Evolutionary conservation across 129 eudicot genomes (phyloP).

Genomic region (Tagetes erecta): DNA sequence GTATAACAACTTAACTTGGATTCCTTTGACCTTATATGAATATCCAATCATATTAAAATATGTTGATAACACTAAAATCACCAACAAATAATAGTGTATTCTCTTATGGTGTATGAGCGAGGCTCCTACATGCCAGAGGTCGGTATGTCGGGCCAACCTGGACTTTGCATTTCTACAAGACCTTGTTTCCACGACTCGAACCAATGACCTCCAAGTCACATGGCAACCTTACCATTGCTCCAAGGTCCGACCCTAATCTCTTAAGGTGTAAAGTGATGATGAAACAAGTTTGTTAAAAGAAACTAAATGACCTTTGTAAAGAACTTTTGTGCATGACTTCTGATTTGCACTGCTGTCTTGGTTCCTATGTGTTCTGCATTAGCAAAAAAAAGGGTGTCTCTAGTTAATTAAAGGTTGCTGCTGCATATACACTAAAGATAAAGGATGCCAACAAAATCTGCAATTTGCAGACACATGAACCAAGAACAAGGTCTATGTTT

Average conservation of each 20-base stretch:
- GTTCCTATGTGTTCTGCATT: slow-evolving; percentile 97
- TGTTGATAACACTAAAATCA: not conserved
- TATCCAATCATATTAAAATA: not conserved
- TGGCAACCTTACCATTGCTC: too few species aligned
- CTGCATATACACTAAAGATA: not conserved
- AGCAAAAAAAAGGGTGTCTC: slow-evolving; percentile 41
- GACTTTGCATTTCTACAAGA: too few species aligned
- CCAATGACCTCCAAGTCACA: too few species aligned
- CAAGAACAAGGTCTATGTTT: slow-evolving; percentile 3
- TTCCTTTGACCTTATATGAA: not conserved
- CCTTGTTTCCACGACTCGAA: too few species aligned
- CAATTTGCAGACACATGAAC: slow-evolving; percentile 31
- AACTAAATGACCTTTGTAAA: slow-evolving; percentile 87
- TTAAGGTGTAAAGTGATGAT: slow-evolving; percentile 9
- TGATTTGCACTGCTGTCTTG: slow-evolving; percentile 99
- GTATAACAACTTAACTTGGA: not conserved
- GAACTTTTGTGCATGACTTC: slow-evolving; percentile 99
- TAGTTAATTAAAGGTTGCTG: not conserved
- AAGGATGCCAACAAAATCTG: not conserved
- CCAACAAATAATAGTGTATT: slow-evolving; percentile 6
- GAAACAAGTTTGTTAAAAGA: slow-evolving; percentile 39
- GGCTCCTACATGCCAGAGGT: too few species aligned
- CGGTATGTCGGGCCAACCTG: too few species aligned
- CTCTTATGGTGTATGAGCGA: not conserved
- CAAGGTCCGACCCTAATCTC: not conserved